Conservation (phyloP, 2,329 filamentous ascomycete species). For the Sporothrix sp. region DNA sequence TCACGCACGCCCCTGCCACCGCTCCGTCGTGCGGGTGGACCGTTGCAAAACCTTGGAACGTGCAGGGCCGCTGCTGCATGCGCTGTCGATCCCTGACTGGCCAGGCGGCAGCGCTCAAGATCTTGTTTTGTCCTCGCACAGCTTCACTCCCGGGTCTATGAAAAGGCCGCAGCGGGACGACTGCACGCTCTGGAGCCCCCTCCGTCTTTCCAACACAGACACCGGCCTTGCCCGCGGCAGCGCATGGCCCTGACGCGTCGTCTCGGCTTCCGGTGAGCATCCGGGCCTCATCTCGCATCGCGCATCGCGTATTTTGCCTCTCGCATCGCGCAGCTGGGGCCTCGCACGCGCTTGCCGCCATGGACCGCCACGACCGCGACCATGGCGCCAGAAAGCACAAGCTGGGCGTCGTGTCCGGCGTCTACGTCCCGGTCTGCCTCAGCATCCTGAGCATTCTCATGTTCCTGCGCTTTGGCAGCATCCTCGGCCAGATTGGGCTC, state of each 20-base stretch:
- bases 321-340: too few relatives aligned
- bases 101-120: not conserved
- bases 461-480: conserved; percentile 81
- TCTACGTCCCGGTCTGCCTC: conserved; percentile 80
- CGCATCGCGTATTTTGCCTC: too few relatives aligned
- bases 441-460: conserved; percentile 87
- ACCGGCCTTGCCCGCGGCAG: not conserved
- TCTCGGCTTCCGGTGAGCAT: conserved; percentile 2
- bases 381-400: conserved; percentile 41
- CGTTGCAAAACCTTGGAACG: conserved; percentile 10
- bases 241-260: not conserved
- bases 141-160: not conserved
- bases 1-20: too few relatives aligned
- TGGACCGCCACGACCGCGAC: conserved; percentile 24
- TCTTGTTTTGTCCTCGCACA: conserved; percentile 1
- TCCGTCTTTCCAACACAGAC: not conserved
- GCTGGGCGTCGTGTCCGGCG: conserved; percentile 65
- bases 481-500: conserved; percentile 70
- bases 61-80: conserved; percentile 7
- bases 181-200: too few relatives aligned
- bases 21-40: not conserved
- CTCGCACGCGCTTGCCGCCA: conserved; percentile 18
- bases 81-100: conserved; percentile 11
- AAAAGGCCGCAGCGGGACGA: too few relatives aligned
- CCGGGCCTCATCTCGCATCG: not conserved